phyloP scores from a whole-genome alignment of 2,329 filamentous ascomycete genomes.

The Botrytis elliptica region DNA sequence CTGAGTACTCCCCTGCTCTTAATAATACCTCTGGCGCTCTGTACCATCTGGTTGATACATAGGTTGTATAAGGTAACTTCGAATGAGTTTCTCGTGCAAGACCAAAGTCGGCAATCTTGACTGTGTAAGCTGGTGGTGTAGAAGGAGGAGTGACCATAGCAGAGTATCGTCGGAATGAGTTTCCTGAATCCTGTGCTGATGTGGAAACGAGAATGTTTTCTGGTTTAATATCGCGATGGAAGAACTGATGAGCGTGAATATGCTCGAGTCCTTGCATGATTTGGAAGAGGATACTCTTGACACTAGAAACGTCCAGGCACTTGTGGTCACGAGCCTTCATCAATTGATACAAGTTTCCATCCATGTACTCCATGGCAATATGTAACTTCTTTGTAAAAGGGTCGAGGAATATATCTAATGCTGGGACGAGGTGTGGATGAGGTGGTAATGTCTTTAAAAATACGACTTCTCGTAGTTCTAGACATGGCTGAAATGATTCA shows the following conservation, averaged over 20 bases:
- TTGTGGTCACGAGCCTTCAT: constrained; percentile 99
- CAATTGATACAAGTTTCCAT: constrained; percentile 95
- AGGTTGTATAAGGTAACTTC: constrained; percentile 94
- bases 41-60: constrained; percentile 97
- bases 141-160: constrained; percentile 90
- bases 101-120: constrained; percentile 98
- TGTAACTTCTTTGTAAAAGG: constrained; percentile 94
- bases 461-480: constrained; percentile 94
- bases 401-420: constrained; percentile 96
- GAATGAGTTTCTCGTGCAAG: constrained; percentile 97
- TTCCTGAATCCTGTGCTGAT: constrained; percentile 72
- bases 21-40: constrained; percentile 89
- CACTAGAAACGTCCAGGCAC: constrained; percentile 80
- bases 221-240: constrained; percentile 98
- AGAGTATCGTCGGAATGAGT: constrained; percentile 90
- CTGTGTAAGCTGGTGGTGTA: constrained; percentile 88
- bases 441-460: constrained; percentile 86
- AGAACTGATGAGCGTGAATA: constrained; percentile 95
- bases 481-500: constrained; percentile 83
- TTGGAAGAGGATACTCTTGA: constrained; percentile 97
- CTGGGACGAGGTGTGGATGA: constrained; percentile 92
- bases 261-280: constrained; percentile 96
- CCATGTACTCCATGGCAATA: constrained; percentile 99
- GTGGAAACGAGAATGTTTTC: constrained; percentile 98
- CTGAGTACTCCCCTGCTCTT: constrained; percentile 92